phyloP scores from a whole-genome alignment of 805 yeast species.

The Cyberlindnera lachancei region DNA sequence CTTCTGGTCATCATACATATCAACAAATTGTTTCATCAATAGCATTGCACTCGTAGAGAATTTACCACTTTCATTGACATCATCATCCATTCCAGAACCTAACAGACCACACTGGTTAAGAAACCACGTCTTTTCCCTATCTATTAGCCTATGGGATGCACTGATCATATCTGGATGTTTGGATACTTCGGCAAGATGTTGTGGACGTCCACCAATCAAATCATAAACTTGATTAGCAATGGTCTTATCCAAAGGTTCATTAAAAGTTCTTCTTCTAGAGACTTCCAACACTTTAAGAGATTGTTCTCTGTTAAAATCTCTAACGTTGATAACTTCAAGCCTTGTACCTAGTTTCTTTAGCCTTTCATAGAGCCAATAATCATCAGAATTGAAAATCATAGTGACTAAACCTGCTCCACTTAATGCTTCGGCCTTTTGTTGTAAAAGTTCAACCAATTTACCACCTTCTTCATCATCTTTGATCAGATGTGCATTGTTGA shows the following conservation, averaged over 20 bases:
- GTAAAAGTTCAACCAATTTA: slow-evolving; percentile 63
- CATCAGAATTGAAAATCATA: slow-evolving; percentile 72
- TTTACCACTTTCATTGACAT: slow-evolving; percentile 79
- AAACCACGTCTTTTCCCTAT: slow-evolving; percentile 80
- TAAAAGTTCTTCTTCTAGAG: slow-evolving; percentile 38
- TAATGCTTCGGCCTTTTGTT: slow-evolving; percentile 75
- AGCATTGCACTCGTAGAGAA: slow-evolving; percentile 70
- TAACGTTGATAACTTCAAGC: slow-evolving; percentile 61
- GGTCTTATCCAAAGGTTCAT: slow-evolving; percentile 31
- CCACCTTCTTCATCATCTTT: slow-evolving; percentile 69
- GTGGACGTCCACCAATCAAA: slow-evolving; percentile 78
- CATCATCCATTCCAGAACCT: slow-evolving; percentile 80
- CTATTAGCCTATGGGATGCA: slow-evolving; percentile 66
- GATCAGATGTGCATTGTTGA: slow-evolving; percentile 70
- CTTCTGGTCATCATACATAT: slow-evolving; percentile 38
- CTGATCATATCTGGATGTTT: slow-evolving; percentile 45
- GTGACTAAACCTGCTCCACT: slow-evolving; percentile 49
- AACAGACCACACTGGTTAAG: slow-evolving; percentile 73
- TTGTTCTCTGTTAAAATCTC: slow-evolving; percentile 50
- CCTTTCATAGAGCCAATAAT: slow-evolving; percentile 81
- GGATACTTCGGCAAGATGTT: slow-evolving; percentile 67
- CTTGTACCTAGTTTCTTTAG: slow-evolving; percentile 66
- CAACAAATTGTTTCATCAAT: slow-evolving; percentile 60
- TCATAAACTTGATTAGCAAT: slow-evolving; percentile 51
- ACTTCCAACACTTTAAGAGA: slow-evolving; percentile 47